A percentile compares a stretch with the other conserved stretches of the same genome.
phyloP scores from a whole-genome alignment of 2,329 filamentous ascomycete genomes.

The Xylaria sp. region DNA sequence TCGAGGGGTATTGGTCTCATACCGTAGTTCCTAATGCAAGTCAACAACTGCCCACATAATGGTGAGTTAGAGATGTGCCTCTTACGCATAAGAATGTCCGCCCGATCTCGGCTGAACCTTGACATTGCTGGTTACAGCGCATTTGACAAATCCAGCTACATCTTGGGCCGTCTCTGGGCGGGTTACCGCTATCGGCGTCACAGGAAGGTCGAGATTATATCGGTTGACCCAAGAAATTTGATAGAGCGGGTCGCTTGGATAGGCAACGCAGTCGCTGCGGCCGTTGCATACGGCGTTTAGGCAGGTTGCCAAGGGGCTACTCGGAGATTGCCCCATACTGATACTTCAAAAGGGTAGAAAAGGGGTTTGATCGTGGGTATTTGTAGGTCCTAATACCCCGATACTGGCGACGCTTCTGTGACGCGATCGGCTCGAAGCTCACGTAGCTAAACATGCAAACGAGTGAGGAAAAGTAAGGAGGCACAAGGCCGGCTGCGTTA shows the following conservation, averaged over 20 bases:
- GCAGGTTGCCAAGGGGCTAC: constrained; percentile 57
- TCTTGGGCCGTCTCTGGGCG: constrained; percentile 64
- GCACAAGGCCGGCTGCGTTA: background rate
- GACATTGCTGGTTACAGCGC: constrained; percentile 61
- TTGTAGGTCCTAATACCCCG: background rate
- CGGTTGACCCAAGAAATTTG: constrained; percentile 62
- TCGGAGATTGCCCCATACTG: constrained; percentile 58
- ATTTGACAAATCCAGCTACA: constrained; percentile 67
- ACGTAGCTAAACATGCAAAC: background rate
- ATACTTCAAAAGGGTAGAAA: constrained; percentile 5
- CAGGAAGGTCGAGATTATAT: constrained; percentile 63
- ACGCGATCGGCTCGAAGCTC: background rate
- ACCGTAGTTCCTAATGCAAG: constrained; percentile 49
- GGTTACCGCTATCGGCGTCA: constrained; percentile 67
- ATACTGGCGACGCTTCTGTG: background rate
- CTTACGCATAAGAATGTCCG: constrained; percentile 72
- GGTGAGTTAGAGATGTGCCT: background rate
- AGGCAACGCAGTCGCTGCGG: constrained; percentile 60
- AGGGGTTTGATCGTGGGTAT: background rate
- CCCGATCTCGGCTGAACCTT: constrained; percentile 72
- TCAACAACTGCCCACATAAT: constrained; percentile 31
- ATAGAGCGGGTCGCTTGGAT: constrained; percentile 57
- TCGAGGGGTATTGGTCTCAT: constrained; percentile 24
- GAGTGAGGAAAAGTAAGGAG: background rate
- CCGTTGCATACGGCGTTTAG: constrained; percentile 60